Evolutionary conservation across 495 filamentous ascomycete genomes (phyloP).

Genomic region (Neurospora sp.): DNA sequence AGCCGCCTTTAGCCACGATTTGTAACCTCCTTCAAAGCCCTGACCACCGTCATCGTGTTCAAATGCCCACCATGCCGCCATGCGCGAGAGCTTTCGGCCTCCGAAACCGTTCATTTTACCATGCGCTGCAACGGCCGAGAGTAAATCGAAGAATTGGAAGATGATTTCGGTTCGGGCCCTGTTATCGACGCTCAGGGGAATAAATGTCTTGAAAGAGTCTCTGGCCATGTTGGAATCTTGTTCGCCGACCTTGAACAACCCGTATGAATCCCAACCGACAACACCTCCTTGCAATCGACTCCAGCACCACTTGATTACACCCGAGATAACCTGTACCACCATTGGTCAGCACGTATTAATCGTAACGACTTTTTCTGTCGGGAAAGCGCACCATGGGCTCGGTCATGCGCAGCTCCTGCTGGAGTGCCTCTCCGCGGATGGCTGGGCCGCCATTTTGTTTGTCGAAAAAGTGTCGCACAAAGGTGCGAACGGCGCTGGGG

Average conservation of each 20-base stretch:
- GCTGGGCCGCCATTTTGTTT: slow-evolving; percentile 39
- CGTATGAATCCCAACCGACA: slow-evolving; percentile 94
- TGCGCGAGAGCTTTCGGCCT: slow-evolving; percentile 84
- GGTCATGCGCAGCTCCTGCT: slow-evolving; percentile 81
- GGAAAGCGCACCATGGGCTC: slow-evolving; percentile 71
- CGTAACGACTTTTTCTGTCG: neutral
- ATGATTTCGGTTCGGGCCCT: slow-evolving; percentile 80
- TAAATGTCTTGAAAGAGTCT: slow-evolving; percentile 92
- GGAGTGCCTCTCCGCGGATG: slow-evolving; percentile 56
- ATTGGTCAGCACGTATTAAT: slow-evolving; percentile 8
- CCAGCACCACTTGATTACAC: slow-evolving; percentile 98
- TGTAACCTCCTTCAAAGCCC: slow-evolving; percentile 95
- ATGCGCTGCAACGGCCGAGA: slow-evolving; percentile 69
- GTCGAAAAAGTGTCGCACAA: slow-evolving; percentile 90
- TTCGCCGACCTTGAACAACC: slow-evolving; percentile 90
- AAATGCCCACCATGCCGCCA: slow-evolving; percentile 99
- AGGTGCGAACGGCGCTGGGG: slow-evolving; percentile 78
- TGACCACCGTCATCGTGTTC: slow-evolving; percentile 74
- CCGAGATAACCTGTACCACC: slow-evolving; percentile 65
- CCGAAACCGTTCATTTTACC: slow-evolving; percentile 90
- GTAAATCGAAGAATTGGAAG: slow-evolving; percentile 91
- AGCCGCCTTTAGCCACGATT: slow-evolving; percentile 70
- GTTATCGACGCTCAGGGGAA: slow-evolving; percentile 87
- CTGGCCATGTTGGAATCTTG: slow-evolving; percentile 86
- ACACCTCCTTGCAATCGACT: slow-evolving; percentile 84